These are phyloP conservation scores for Tuctoria greenei DNA, from an alignment of 176 grass and related monocot genomes.

Conservation along the genomic window DNA sequence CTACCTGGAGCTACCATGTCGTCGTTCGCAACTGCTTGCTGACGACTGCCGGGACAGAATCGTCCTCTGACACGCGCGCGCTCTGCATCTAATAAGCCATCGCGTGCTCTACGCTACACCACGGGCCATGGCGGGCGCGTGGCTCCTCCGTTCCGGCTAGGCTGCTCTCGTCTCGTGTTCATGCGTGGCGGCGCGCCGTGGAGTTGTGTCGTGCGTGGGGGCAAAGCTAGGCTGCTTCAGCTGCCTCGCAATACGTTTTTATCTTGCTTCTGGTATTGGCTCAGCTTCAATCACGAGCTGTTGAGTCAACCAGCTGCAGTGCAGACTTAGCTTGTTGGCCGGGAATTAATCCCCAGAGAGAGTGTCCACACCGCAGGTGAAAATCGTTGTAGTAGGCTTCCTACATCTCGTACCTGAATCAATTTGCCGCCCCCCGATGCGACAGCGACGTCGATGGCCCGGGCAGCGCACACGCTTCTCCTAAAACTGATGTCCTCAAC, in stretches of 20 bases:
- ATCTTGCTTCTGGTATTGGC: not conserved
- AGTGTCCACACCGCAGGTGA: slow-evolving; percentile 8
- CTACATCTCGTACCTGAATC: slow-evolving; percentile 5
- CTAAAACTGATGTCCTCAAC: not conserved
- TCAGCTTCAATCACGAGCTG: not conserved
- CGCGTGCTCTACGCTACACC: slow-evolving; percentile 11
- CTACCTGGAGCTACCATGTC: not conserved
- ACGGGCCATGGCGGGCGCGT: not conserved
- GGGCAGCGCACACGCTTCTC: not conserved
- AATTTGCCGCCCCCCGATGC: slow-evolving; percentile 7
- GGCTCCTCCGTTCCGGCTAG: not conserved
- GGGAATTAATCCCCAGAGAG: slow-evolving; percentile 5
- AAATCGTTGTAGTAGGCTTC: not conserved
- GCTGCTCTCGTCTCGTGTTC: not conserved
- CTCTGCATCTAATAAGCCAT: not conserved
- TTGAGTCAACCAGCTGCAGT: not conserved
- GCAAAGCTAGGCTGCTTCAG: too few species aligned
- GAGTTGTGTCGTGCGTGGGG: slow-evolving; percentile 24
- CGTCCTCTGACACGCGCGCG: not conserved
- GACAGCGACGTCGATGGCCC: slow-evolving; percentile 21
- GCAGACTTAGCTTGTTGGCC: not conserved
- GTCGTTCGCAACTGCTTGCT: not conserved
- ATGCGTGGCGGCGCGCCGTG: too few species aligned
- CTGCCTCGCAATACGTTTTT: not conserved
- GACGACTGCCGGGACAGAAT: not conserved